Evolutionary conservation across 164 flowering plant genomes (phyloP), one percentile per base, ranked within the genome.

Genomic region (Vitis rupestris): DNA sequence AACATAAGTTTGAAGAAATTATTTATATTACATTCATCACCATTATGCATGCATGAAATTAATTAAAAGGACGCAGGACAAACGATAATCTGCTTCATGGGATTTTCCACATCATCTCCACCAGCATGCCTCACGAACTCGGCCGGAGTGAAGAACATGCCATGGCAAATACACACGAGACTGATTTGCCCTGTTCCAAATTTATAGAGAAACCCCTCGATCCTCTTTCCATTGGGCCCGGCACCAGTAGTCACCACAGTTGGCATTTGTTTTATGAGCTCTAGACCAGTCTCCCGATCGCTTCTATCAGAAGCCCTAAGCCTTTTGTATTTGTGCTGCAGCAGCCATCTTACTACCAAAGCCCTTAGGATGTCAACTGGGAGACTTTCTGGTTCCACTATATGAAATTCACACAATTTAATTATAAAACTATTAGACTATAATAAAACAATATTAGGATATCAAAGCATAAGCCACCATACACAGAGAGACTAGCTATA

Each of bases 111-210:
- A 10, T 74, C 81, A 11, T 3, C 30, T 11, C 70, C 67, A 8
- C 78, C 78, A 17, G 75, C 75, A 23, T 74, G 81, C 63, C 63
- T 67, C 44, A 74, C 73, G 17, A 78, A 78, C 7, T 69, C 78
- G 3, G 63, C 70, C 0, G 81, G 75, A 9, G 75, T n/a, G 47
- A 74, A 61, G 15, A 74, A 64, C 17, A 50, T 50, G 30, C 78
- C 81, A 65, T 78, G 81, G 70, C 78, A 78, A 14, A 68, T 47
- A 37, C 81, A 78, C 1, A 78, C 73, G 4, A 78, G 68, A 11
- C 66, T 51, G 3, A 74, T 61, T 6, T 37, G 4, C 44, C 10
- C 71, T 54, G 49, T 64, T 15, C 1, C 23, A 61, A 63, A 74
- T 31, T 13, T 61, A 62, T 68, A 78, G 9, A 78, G 66, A 50